Evolutionary conservation across 345 rosid species (phyloP).

Genomic region (Gossypium stocksii): DNA sequence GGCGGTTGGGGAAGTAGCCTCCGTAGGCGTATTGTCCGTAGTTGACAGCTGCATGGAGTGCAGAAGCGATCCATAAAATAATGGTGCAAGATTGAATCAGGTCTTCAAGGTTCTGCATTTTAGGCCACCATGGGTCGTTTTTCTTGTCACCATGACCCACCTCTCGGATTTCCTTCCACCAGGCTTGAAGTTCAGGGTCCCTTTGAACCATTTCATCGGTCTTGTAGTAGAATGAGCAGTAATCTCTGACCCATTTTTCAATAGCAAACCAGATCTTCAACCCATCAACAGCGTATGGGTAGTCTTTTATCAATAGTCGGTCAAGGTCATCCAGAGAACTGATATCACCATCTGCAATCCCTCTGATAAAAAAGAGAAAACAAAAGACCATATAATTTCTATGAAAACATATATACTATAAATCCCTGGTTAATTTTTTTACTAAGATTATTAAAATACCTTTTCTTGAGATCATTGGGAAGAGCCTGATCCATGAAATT

Average conservation of each 20-base stretch:
- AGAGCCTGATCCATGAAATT: constrained; percentile 57
- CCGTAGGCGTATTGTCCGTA: constrained; percentile 76
- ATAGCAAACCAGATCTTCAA: constrained; percentile 78
- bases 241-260: constrained; percentile 58
- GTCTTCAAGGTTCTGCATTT: constrained; percentile 45
- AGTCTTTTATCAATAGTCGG: constrained; percentile 56
- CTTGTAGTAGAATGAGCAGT: constrained; percentile 51
- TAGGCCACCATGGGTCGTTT: constrained; percentile 71
- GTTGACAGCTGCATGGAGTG: constrained; percentile 71
- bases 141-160: constrained; percentile 74
- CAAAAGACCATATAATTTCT: neutral
- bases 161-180: constrained; percentile 78
- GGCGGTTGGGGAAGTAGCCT: constrained; percentile 66
- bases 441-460: neutral
- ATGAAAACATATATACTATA: no score
- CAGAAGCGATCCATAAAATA: constrained; percentile 70
- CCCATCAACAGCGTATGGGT: constrained; percentile 77
- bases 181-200: constrained; percentile 60
- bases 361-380: constrained; percentile 33
- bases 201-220: constrained; percentile 35
- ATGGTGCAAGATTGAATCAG: constrained; percentile 55
- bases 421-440: neutral
- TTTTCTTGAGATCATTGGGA: constrained; percentile 44
- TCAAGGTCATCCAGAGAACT: constrained; percentile 45
- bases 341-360: constrained; percentile 59